Base-by-base conservation (phyloP, 371 early-diverging fungal species). In the Rhizomucor pusillus region DNA sequence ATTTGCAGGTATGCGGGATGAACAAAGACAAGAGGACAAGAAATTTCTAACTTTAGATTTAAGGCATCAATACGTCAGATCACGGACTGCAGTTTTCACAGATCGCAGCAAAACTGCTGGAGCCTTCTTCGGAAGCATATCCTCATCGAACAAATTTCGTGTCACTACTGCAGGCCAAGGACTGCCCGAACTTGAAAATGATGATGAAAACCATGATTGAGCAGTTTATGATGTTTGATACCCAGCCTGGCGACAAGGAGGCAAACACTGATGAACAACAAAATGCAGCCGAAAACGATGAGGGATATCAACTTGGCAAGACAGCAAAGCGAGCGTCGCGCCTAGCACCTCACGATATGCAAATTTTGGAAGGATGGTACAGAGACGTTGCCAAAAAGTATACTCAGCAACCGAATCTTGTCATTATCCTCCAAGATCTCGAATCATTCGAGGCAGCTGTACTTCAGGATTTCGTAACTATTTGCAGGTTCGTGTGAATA, bases 401-500 rank as follows among this genome's bases (percentile, higher is more conserved):
- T 43, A 0, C 25, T 4, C 43, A 33, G 11, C 47, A 43, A 3
- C 67, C 79, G 0, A 84, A 78, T 7, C 56, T 91, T 1, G 90
- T 92, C 1, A 68, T 93, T 14, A 81, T 93, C 16, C 56, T 95
- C 20, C 90, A 92, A 57, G 94, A 95, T 60, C 86, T 94, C 61
- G 95, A 95, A 59, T 77, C 87, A n/a, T 92, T 93, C 50, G 81
- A 84, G 23, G 78, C 87, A 1, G 56, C 59, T 13, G 78, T 92
- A 0, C 77, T 93, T 1, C 82, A 88, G 47, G 87, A 91, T 57
- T 79, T 93, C 48, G 75, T 92, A 50, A 75, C 75, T 18, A 89
- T 94, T 43, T 84, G 81, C 77, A 85, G 83, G 88, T 85, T 67
- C 29, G 29, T 3, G 29, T 29, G 5, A n/a, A n/a, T n/a, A n/a